These are phyloP conservation scores for Claviceps africana DNA, from an alignment of 2,329 filamentous ascomycete genomes.

Conservation along the genomic window DNA sequence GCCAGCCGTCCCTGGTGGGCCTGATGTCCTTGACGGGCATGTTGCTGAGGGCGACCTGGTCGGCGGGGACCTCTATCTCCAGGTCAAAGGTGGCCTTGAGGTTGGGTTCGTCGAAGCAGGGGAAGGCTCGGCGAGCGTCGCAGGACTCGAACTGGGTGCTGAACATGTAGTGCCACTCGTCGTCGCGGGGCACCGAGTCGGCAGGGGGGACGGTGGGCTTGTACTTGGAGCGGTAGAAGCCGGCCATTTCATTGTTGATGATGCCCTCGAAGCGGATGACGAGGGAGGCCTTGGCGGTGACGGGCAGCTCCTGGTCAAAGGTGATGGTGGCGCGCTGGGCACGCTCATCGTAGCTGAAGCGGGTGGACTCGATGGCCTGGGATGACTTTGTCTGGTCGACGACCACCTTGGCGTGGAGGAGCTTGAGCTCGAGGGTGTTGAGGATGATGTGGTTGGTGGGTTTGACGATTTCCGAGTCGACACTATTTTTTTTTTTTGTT, in stretches of 20 bases:
- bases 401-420: slow-evolving; percentile 50
- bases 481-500: slow-evolving; percentile 28
- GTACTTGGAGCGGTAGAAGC: slow-evolving; percentile 91
- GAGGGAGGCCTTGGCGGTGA: slow-evolving; percentile 51
- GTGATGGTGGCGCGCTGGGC: slow-evolving; percentile 69
- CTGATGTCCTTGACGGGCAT: slow-evolving; percentile 74
- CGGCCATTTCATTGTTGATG: slow-evolving; percentile 83
- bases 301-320: slow-evolving; percentile 58
- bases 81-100: slow-evolving; percentile 95
- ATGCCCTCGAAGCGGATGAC: slow-evolving; percentile 63
- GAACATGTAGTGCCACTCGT: slow-evolving; percentile 59
- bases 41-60: slow-evolving; percentile 82
- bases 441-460: slow-evolving; percentile 64
- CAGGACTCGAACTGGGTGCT: slow-evolving; percentile 97
- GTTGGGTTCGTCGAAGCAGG: slow-evolving; percentile 96
- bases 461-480: slow-evolving; percentile 59
- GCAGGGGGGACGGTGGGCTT: slow-evolving; percentile 62
- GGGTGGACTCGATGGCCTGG: slow-evolving; percentile 44
- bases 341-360: slow-evolving; percentile 68
- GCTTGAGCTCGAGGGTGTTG: slow-evolving; percentile 73
- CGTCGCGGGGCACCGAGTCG: slow-evolving; percentile 62
- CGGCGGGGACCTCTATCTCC: slow-evolving; percentile 76
- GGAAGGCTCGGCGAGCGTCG: slow-evolving; percentile 87
- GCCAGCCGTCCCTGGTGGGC: slow-evolving; percentile 47
- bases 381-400: slow-evolving; percentile 43